These are phyloP conservation scores for Acanthamoeba royreba DNA, from an alignment of 208 protist genomes.

Conservation along the genomic window DNA sequence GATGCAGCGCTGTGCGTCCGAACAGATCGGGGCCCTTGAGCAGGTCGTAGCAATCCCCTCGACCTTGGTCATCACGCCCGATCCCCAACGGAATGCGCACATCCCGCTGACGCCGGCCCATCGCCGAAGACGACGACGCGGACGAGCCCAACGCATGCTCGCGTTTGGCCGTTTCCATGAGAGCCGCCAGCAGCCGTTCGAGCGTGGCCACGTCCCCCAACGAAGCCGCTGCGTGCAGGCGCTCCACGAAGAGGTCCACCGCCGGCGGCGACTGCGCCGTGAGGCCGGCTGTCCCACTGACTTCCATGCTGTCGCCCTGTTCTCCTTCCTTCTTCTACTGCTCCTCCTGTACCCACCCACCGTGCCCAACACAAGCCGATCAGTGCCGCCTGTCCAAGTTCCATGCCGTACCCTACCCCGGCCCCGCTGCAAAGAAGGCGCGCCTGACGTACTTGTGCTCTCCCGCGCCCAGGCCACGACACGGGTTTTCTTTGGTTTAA, in stretches of 20 bases:
- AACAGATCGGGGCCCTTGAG: not conserved
- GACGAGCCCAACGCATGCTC: not conserved
- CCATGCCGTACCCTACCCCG: too few species aligned
- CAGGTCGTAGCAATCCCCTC: conserved; percentile 15
- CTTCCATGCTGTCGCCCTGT: too few species aligned
- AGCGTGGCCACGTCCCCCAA: not conserved
- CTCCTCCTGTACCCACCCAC: too few species aligned
- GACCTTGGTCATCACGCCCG: not conserved
- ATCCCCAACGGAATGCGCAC: not conserved
- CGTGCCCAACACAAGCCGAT: too few species aligned
- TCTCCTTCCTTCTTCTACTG: too few species aligned
- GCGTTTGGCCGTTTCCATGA: not conserved
- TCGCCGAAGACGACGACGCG: not conserved
- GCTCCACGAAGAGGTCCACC: not conserved
- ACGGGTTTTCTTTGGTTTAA: too few species aligned
- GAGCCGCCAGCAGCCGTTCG: not conserved
- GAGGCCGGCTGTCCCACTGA: too few species aligned
- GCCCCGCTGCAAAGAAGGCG: too few species aligned
- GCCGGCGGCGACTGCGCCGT: too few species aligned
- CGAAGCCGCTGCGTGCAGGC: not conserved
- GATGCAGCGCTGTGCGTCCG: conserved; percentile 4
- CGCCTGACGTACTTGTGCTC: too few species aligned
- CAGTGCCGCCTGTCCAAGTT: too few species aligned
- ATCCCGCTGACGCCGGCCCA: not conserved
- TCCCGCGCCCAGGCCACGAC: too few species aligned